Conservation (phyloP, 202 grass and related monocot genomes). For the Miscanthus sacchariflorus region DNA sequence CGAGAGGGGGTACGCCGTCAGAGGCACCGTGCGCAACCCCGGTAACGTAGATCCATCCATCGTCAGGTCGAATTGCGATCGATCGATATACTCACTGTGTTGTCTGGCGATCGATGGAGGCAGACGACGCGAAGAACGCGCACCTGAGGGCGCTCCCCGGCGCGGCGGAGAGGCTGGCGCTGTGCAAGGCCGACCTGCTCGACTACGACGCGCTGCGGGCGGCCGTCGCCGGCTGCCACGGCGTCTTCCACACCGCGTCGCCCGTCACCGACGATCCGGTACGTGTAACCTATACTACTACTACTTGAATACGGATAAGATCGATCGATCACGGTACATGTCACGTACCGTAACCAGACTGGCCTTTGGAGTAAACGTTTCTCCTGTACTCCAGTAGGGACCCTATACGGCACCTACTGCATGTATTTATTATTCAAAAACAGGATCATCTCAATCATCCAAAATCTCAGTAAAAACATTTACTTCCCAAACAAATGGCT, state of each 20-base stretch:
- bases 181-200: slow-evolving; percentile 86
- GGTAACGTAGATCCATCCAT: slow-evolving; percentile 27
- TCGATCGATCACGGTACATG: too few species aligned
- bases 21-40: slow-evolving; percentile 85
- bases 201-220: slow-evolving; percentile 63
- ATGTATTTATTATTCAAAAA: too few species aligned
- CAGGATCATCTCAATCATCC: too few species aligned
- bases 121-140: slow-evolving; percentile 80
- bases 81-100: not conserved
- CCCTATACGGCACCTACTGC: too few species aligned
- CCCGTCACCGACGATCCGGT: slow-evolving; percentile 88
- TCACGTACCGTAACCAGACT: too few species aligned
- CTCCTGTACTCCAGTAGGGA: too few species aligned
- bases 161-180: slow-evolving; percentile 75
- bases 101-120: not conserved
- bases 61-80: too few species aligned
- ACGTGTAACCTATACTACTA: not conserved
- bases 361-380: too few species aligned
- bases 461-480: too few species aligned
- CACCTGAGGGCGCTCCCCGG: slow-evolving; percentile 75
- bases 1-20: slow-evolving; percentile 77
- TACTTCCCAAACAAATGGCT: too few species aligned
- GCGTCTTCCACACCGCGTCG: slow-evolving; percentile 91
- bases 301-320: too few species aligned
- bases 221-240: slow-evolving; percentile 74